A percentile compares a stretch with the other conserved stretches of the same genome.
Evolutionary conservation across 129 eudicot species (phyloP).

Genomic region (Scalesia atractyloides): DNA sequence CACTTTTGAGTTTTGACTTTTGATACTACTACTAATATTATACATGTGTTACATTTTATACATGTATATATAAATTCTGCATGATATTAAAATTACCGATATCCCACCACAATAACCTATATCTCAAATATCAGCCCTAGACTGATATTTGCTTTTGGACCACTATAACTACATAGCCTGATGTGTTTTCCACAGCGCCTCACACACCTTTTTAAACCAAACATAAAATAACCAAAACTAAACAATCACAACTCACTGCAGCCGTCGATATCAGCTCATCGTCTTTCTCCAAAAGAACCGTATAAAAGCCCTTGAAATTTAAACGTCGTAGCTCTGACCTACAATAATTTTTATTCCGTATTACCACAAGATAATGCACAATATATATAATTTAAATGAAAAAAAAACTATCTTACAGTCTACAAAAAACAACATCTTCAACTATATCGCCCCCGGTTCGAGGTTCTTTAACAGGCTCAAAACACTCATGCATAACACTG

Average conservation of each 20-base stretch:
- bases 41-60: too few relatives aligned
- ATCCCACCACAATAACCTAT: too few relatives aligned
- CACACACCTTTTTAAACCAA: too few relatives aligned
- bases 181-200: too few relatives aligned
- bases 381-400: not conserved
- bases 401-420: conserved; percentile 42
- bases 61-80: too few relatives aligned
- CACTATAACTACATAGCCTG: too few relatives aligned
- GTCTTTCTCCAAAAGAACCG: conserved; percentile 84
- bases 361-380: conserved; percentile 1
- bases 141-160: too few relatives aligned
- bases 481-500: conserved; percentile 86
- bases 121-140: too few relatives aligned
- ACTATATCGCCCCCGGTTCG: conserved; percentile 64
- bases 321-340: conserved; percentile 88
- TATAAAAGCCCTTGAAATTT: conserved; percentile 80
- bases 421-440: conserved; percentile 77
- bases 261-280: conserved; percentile 84
- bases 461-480: conserved; percentile 81
- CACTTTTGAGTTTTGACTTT: too few relatives aligned
- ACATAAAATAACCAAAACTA: not conserved
- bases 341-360: conserved; percentile 12
- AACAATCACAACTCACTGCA: conserved; percentile 56
- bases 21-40: too few relatives aligned
- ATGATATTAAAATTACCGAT: too few relatives aligned